A percentile compares a stretch with the other conserved stretches of the same genome.
These are phyloP conservation scores for Mimosa pudica DNA, from an alignment of 306 rosid genomes.

Conservation along the genomic window DNA sequence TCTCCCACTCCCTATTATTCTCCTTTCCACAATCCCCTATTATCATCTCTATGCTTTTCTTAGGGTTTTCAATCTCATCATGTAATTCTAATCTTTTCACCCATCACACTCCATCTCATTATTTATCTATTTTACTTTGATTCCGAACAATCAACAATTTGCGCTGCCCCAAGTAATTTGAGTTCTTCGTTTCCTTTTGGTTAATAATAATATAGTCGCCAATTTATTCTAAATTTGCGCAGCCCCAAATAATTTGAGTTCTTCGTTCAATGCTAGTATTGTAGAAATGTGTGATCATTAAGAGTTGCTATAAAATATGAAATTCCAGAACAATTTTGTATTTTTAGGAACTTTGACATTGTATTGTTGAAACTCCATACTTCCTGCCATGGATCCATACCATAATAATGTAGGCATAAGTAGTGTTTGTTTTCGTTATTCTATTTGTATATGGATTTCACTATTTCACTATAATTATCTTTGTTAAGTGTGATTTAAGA, in stretches of 20 bases:
- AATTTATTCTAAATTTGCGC: neutral
- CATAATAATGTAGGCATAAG: neutral
- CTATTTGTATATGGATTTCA: neutral
- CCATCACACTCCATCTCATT: neutral
- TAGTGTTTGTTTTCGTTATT: neutral
- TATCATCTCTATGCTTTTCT: conserved; percentile 8
- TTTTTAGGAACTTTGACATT: neutral
- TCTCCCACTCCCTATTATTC: neutral
- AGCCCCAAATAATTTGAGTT: too few species aligned
- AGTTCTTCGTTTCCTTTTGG: neutral
- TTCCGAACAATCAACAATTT: neutral
- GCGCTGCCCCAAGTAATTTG: neutral
- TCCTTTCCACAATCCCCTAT: neutral
- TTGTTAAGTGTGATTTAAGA: neutral
- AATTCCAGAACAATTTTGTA: neutral
- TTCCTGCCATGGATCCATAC: neutral
- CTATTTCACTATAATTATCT: neutral
- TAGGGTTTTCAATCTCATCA: conserved; percentile 42
- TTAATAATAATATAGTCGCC: neutral
- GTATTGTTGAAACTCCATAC: neutral
- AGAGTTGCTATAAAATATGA: neutral
- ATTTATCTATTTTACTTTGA: neutral
- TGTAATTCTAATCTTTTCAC: neutral
- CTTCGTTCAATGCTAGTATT: neutral
- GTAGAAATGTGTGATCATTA: neutral